Conservation (phyloP, 352 stramenopile genomes). For the Pythium utonaiense region DNA sequence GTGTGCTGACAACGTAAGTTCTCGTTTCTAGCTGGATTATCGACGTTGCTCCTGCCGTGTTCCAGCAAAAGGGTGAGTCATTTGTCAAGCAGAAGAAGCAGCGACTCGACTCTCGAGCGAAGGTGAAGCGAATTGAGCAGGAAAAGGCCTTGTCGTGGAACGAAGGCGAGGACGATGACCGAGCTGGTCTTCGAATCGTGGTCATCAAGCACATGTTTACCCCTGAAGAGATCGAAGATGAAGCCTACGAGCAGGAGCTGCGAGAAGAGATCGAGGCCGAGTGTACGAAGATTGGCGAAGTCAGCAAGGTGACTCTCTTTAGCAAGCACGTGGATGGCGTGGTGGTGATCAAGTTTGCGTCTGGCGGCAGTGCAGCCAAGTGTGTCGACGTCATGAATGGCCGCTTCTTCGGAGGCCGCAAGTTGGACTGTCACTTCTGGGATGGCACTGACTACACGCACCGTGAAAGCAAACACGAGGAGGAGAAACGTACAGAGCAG, state of each 20-base stretch:
- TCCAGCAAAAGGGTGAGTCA: slow-evolving; percentile 85
- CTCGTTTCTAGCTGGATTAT: slow-evolving; percentile 51
- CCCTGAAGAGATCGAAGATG: slow-evolving; percentile 83
- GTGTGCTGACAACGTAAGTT: not conserved
- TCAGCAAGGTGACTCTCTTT: slow-evolving; percentile 93
- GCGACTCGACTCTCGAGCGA: slow-evolving; percentile 78
- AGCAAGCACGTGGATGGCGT: slow-evolving; percentile 89
- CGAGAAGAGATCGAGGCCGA: slow-evolving; percentile 76
- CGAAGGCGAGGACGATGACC: slow-evolving; percentile 90
- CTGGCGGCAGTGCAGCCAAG: slow-evolving; percentile 77
- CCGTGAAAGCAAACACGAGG: slow-evolving; percentile 64
- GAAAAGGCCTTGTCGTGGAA: slow-evolving; percentile 94
- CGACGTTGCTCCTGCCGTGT: slow-evolving; percentile 75
- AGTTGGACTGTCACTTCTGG: slow-evolving; percentile 92
- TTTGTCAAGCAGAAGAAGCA: slow-evolving; percentile 78
- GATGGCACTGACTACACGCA: slow-evolving; percentile 95
- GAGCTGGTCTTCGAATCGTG: slow-evolving; percentile 92
- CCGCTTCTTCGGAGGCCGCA: slow-evolving; percentile 83
- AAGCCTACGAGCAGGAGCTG: slow-evolving; percentile 66
- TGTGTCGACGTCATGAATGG: slow-evolving; percentile 89
- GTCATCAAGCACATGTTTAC: slow-evolving; percentile 96
- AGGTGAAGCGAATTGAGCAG: slow-evolving; percentile 87
- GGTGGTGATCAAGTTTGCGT: slow-evolving; percentile 93
- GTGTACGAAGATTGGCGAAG: slow-evolving; percentile 85
- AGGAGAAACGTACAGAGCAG: slow-evolving; percentile 86